These are phyloP conservation scores for Exophiala xenobiotica DNA, from an alignment of 2,329 filamentous ascomycete genomes.

Conservation along the genomic window DNA sequence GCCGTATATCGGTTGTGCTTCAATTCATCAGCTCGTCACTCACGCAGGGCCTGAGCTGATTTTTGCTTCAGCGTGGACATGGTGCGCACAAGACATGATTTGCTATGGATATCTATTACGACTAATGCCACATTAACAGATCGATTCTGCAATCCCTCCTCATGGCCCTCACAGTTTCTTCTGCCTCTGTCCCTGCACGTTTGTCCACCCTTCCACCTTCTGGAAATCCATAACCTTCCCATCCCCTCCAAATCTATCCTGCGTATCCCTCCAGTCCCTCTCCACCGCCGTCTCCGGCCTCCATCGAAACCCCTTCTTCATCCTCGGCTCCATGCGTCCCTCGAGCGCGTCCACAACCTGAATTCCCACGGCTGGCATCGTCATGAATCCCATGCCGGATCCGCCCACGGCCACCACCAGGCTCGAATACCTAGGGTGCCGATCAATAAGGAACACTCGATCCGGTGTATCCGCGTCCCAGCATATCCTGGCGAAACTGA, in stretches of 20 bases:
- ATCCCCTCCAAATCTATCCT: slow-evolving; percentile 49
- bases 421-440: slow-evolving; percentile 45
- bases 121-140: too few species aligned
- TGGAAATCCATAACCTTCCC: slow-evolving; percentile 51
- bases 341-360: slow-evolving; percentile 52
- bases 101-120: too few species aligned
- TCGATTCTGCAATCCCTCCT: too few species aligned
- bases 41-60: too few species aligned
- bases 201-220: slow-evolving; percentile 44
- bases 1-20: too few species aligned
- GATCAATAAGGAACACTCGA: slow-evolving; percentile 54
- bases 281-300: slow-evolving; percentile 50
- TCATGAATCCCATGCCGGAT: slow-evolving; percentile 55
- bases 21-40: too few species aligned
- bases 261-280: slow-evolving; percentile 50
- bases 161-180: too few species aligned
- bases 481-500: slow-evolving; percentile 54
- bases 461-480: slow-evolving; percentile 59
- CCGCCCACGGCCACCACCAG: slow-evolving; percentile 52
- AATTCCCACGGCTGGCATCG: slow-evolving; percentile 51
- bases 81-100: too few species aligned
- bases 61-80: too few species aligned
- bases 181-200: neutral
- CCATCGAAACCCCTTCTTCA: slow-evolving; percentile 50
- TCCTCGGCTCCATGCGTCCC: slow-evolving; percentile 42